Conservation (phyloP, 331 rosid species). For the Rhamnella rubrinervis region DNA sequence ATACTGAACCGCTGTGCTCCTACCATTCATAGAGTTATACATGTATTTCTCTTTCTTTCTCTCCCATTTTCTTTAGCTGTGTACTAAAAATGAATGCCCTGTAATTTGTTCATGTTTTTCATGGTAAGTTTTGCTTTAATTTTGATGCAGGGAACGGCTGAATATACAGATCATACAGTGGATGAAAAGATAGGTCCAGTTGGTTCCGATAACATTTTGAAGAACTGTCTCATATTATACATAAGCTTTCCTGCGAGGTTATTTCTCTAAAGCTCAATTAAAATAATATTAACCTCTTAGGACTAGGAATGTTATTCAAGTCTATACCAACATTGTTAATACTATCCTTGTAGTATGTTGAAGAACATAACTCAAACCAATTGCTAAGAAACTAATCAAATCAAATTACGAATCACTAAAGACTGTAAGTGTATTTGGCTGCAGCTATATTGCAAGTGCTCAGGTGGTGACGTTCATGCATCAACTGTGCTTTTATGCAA, state of each 20-base stretch:
- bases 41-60: slow-evolving; percentile 6
- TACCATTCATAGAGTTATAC: slow-evolving; percentile 26
- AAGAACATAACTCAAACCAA: too few relatives aligned
- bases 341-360: too few relatives aligned
- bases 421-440: neutral
- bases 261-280: neutral
- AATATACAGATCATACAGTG: slow-evolving; percentile 25
- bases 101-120: neutral
- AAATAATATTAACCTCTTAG: too few relatives aligned
- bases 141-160: slow-evolving; percentile 46
- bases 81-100: too few relatives aligned
- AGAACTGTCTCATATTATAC: slow-evolving; percentile 50
- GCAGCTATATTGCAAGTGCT: slow-evolving; percentile 72
- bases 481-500: slow-evolving; percentile 61
- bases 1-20: slow-evolving; percentile 44
- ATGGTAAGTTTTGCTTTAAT: neutral
- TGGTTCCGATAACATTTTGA: slow-evolving; percentile 49
- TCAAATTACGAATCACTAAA: too few relatives aligned
- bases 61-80: neutral
- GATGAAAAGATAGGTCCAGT: slow-evolving; percentile 42
- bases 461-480: slow-evolving; percentile 67
- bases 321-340: too few relatives aligned
- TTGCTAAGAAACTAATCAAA: too few relatives aligned
- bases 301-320: too few relatives aligned
- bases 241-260: slow-evolving; percentile 76